Conservation (phyloP, 2,329 filamentous ascomycete species). For the Chaetomium sp. region DNA sequence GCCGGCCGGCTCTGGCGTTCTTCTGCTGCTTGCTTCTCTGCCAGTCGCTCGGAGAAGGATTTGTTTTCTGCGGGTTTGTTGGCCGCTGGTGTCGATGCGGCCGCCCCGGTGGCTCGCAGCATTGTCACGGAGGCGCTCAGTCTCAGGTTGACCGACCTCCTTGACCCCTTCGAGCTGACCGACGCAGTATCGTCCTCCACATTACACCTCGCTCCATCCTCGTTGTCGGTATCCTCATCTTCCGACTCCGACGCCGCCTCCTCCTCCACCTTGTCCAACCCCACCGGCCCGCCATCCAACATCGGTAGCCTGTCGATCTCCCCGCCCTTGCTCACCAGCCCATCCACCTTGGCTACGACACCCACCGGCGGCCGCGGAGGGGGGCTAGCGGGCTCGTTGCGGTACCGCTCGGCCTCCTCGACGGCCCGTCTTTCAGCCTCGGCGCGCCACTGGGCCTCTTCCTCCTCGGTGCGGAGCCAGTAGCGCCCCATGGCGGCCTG, state of each 20-base stretch:
- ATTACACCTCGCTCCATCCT: constrained; percentile 22
- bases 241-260: constrained; percentile 21
- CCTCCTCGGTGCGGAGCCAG: constrained; percentile 36
- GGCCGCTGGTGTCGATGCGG: neutral
- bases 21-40: constrained; percentile 14
- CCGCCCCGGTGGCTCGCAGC: neutral
- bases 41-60: constrained; percentile 4
- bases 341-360: neutral
- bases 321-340: constrained; percentile 14
- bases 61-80: neutral
- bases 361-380: neutral
- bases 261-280: constrained; percentile 25
- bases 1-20: neutral
- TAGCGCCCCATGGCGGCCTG: constrained; percentile 37
- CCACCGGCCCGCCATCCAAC: constrained; percentile 11
- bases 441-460: constrained; percentile 33
- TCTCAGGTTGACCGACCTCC: neutral
- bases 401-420: constrained; percentile 35
- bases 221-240: constrained; percentile 24
- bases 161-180: neutral
- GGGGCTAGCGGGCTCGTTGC: constrained; percentile 32
- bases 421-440: constrained; percentile 33
- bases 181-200: neutral
- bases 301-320: constrained; percentile 22
- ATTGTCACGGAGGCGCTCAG: neutral